Base-by-base conservation (phyloP, 2,329 filamentous ascomycete species). In the Curvularia spicifera region DNA sequence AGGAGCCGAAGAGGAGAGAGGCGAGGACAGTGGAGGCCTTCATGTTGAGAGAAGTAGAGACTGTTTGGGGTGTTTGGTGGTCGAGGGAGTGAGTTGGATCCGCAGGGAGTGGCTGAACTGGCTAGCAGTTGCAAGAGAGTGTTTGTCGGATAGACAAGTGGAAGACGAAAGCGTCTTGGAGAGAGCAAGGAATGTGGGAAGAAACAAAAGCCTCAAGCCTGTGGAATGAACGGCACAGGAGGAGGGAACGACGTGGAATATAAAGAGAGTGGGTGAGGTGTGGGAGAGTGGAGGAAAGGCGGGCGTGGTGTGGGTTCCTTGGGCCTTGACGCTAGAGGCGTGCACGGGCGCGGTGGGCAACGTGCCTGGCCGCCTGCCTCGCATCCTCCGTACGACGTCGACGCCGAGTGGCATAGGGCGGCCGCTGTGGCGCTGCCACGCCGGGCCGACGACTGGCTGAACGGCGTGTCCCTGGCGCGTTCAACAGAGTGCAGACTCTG, bases 141-240 rank as follows among this genome's bases (percentile, higher is more conserved):
- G 54, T 57, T 59, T 55, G 60, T 53, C 49, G 56, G 52, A 61
- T 56, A 64, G 65, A 69, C 61, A 61, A 66, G 60, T 70, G 68
- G 37, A 68, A 75, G 73, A 75, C 74, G 66, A 69, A 69, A 53
- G 64, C 73, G 73, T 75, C 74, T 53, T 59, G 10, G 50, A 64
- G 59, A 45, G 64, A 69, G 65, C 63, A 75, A 75, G 57, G 69
- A 68, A 73, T 65, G 66, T 61, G 64, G 53, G 40, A 24, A 43
- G 40, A 43, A 43, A 68, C 68, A 56, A 72, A 72, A 75, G 71
- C 74, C 61, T 76, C 74, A 75, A 76, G 74, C 72, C 73, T 76
- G 73, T 73, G 76, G 61, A 75, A 57, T 43, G 57, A 57, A 39
- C 57, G 53, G 20, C 56, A 53, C 53, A 59, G 57, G 53, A 65